Percentiles rank a stretch among this genome's conserved stretches.
phyloP scores from a whole-genome alignment of 2,329 filamentous ascomycete species.

The Fusarium protoensiforme region DNA sequence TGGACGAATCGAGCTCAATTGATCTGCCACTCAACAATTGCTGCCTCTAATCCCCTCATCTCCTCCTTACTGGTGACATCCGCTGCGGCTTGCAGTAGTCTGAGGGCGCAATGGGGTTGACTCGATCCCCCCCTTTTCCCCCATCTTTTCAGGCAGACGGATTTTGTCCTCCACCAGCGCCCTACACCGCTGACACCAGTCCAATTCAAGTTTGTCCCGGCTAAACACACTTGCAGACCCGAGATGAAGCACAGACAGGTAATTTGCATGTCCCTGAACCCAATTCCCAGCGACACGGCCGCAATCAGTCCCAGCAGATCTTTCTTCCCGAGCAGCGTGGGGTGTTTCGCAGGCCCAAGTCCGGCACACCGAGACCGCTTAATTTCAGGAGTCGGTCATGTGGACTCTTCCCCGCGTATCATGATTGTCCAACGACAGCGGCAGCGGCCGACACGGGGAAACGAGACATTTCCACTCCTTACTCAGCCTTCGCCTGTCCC shows the following conservation, averaged over 20 bases:
- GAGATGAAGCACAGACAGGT: constrained; percentile 26
- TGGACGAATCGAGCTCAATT: not conserved
- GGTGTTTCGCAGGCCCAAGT: constrained; percentile 19
- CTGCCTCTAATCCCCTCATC: not conserved
- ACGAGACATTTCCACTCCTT: not conserved
- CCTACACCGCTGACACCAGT: constrained; percentile 26
- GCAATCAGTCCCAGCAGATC: constrained; percentile 7
- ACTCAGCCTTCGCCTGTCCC: constrained; percentile 11
- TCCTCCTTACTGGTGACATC: constrained; percentile 14
- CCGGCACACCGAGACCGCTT: constrained; percentile 30
- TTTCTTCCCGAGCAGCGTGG: constrained; percentile 29
- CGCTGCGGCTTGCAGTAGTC: constrained; percentile 37
- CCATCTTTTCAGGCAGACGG: constrained; percentile 39
- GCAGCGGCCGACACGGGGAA: constrained; percentile 25
- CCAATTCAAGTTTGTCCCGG: constrained; percentile 15
- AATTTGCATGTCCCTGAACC: constrained; percentile 27
- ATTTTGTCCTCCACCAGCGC: constrained; percentile 25
- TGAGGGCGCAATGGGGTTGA: constrained; percentile 2
- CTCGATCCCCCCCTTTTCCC: constrained; percentile 19
- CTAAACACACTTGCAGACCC: constrained; percentile 7
- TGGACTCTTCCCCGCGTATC: constrained; percentile 19
- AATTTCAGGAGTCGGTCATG: constrained; percentile 28
- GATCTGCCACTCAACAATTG: not conserved
- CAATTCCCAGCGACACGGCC: constrained; percentile 21
- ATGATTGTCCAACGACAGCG: constrained; percentile 23